Evolutionary conservation across 225 moss, liverwort and hornwort genomes (phyloP).

Genomic region (Sphagnum contortum): DNA sequence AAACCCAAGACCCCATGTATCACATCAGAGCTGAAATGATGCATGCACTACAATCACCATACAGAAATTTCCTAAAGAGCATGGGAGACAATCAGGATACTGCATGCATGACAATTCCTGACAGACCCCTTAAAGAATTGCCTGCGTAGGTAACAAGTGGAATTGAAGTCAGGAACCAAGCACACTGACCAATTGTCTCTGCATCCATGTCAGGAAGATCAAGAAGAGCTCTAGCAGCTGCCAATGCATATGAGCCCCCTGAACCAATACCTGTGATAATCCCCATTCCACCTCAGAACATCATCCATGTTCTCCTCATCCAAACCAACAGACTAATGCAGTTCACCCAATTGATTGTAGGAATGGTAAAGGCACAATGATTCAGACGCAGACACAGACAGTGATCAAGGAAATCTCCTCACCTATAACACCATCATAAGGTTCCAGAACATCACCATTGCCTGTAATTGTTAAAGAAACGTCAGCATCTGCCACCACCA

Average conservation of each 20-base stretch:
- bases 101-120: too few relatives aligned
- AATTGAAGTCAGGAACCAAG: too few relatives aligned
- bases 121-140: too few relatives aligned
- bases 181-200: slow-evolving; percentile 57
- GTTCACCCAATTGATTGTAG: neutral
- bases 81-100: too few relatives aligned
- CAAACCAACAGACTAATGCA: neutral
- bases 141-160: too few relatives aligned
- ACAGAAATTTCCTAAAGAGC: too few relatives aligned
- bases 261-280: slow-evolving; percentile 63
- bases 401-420: neutral
- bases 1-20: slow-evolving; percentile 7
- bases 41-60: too few relatives aligned
- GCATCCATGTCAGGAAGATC: slow-evolving; percentile 83
- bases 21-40: neutral
- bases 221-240: slow-evolving; percentile 87
- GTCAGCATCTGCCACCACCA: slow-evolving; percentile 85
- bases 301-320: neutral
- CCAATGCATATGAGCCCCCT: slow-evolving; percentile 85
- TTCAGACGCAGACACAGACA: neutral
- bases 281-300: too few relatives aligned
- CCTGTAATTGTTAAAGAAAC: slow-evolving; percentile 78
- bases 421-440: slow-evolving; percentile 84
- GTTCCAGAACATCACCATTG: slow-evolving; percentile 90
- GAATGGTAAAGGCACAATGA: neutral